Conservation (phyloP, 257 asterid species). For the Forsythia suspensa region DNA sequence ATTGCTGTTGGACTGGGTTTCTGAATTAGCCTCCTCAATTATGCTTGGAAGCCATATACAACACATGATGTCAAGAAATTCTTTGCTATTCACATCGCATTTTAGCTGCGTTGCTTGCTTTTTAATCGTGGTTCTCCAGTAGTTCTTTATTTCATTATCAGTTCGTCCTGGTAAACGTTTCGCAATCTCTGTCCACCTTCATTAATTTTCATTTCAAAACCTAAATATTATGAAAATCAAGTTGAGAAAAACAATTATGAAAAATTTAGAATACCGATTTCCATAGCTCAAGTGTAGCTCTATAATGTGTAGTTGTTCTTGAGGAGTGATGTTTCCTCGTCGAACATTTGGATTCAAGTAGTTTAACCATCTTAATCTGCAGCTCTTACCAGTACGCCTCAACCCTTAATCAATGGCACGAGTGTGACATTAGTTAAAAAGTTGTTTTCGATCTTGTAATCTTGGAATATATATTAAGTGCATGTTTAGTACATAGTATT, state of each 20-base stretch:
- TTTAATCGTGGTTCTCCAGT: slow-evolving; percentile 31
- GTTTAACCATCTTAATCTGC: slow-evolving; percentile 33
- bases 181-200: slow-evolving; percentile 36
- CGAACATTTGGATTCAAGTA: slow-evolving; percentile 24
- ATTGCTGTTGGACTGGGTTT: not conserved
- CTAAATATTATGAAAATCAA: not conserved
- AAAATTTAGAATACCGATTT: slow-evolving; percentile 20
- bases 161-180: slow-evolving; percentile 28
- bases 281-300: slow-evolving; percentile 31
- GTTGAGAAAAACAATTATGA: no score
- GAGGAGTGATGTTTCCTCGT: slow-evolving; percentile 27
- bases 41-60: slow-evolving; percentile 18
- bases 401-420: slow-evolving; percentile 12
- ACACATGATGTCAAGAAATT: slow-evolving; percentile 22
- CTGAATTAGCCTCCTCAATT: not conserved
- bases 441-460: no score
- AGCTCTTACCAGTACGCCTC: slow-evolving; percentile 33
- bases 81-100: slow-evolving; percentile 20
- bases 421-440: not conserved
- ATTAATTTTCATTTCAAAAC: not conserved
- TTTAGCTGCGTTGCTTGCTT: slow-evolving; percentile 31
- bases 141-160: slow-evolving; percentile 38
- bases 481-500: no score
- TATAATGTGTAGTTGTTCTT: slow-evolving; percentile 26
- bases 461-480: not conserved